Base-by-base conservation (phyloP, 164 flowering plant species). In the Brasenia schreberi region DNA sequence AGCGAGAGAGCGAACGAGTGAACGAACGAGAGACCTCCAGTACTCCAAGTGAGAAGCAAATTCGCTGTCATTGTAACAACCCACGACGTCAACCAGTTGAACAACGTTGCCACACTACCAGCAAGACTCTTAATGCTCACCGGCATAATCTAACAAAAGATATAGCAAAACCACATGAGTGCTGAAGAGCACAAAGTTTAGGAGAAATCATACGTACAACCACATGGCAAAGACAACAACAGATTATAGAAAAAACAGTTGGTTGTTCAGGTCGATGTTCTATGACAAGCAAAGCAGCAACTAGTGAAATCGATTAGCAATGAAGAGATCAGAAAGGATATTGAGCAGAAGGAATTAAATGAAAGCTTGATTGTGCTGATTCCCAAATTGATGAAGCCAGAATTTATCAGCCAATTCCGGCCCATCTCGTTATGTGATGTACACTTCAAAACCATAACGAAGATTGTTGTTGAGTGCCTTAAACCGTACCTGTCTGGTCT, bases 121-220 rank as follows among this genome's bases (percentile, higher is more conserved):
- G 91, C 98, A 62, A 93, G 90, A 14, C 97, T 76, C 79, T 93
- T 93, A 6, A 93, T 89, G 59, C 81, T 90, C 66, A 90, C 76
- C 2, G 98, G 98, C 71, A 93, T 92, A 68, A 92, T 87, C 98
- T 90, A 84, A 71, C 68, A 69, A 19, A 45, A 10, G 19, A 42
- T 0, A 19, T 42, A 62, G 33, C 19, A 49, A 49, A 9, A 49
- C 9, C 56, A 49, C 10, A 5, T 5, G 44, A 43, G 59, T 59
- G 12, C 1, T 18, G 66, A 33, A 33, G 39, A 33, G 39, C 3
- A 33, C 39, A 33, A 33, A 33, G 39, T 33, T 33, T 33, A 33
- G 39, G 39, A 33, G 39, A 33, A 33, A 33, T 2, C 39, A 14
- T 49, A 14, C 56, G 1, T 7, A 49, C 53, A 7, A 12, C 53